Evolutionary conservation across 805 yeast genomes (phyloP).

Genomic region (Yarrowia hollandica): DNA sequence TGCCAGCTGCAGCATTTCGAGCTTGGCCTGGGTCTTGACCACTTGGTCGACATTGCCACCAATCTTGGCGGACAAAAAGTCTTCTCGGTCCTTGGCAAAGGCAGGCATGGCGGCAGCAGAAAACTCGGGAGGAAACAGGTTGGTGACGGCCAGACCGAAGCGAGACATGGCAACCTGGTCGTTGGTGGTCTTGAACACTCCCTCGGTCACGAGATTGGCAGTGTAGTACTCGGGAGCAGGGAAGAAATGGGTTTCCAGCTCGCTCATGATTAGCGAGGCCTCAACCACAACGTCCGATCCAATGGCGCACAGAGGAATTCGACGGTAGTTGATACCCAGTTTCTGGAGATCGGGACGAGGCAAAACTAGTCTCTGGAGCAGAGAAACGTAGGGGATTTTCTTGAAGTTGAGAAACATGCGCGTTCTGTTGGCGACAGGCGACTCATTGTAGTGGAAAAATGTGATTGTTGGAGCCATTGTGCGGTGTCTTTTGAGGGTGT

Average conservation of each 20-base stretch:
- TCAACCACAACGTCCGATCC: constrained; percentile 20
- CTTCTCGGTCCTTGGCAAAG: constrained; percentile 22
- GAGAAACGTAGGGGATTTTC: constrained; percentile 16
- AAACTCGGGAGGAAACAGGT: constrained; percentile 24
- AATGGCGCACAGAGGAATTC: constrained; percentile 28
- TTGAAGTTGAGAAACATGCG: constrained; percentile 24
- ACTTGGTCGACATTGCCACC: not conserved
- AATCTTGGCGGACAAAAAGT: constrained; percentile 4
- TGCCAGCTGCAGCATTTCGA: constrained; percentile 20
- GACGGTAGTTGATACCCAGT: constrained; percentile 25
- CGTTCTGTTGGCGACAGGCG: constrained; percentile 26
- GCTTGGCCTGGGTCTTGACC: constrained; percentile 14
- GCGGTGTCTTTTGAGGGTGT: not conserved
- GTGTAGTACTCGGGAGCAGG: constrained; percentile 25
- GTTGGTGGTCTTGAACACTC: constrained; percentile 22
- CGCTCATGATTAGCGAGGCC: constrained; percentile 22
- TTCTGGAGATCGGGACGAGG: constrained; percentile 26
- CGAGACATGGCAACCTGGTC: constrained; percentile 17
- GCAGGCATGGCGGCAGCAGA: not conserved
- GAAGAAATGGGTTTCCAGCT: constrained; percentile 23
- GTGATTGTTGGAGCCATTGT: constrained; percentile 22
- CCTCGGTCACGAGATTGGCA: not conserved
- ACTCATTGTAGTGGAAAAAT: constrained; percentile 25
- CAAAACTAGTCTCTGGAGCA: not conserved
- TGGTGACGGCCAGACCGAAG: not conserved